Percentiles rank a stretch among this genome's conserved stretches.
Evolutionary conservation across 2,329 filamentous ascomycete genomes (phyloP).

Genomic region (Cordyceps militaris): DNA sequence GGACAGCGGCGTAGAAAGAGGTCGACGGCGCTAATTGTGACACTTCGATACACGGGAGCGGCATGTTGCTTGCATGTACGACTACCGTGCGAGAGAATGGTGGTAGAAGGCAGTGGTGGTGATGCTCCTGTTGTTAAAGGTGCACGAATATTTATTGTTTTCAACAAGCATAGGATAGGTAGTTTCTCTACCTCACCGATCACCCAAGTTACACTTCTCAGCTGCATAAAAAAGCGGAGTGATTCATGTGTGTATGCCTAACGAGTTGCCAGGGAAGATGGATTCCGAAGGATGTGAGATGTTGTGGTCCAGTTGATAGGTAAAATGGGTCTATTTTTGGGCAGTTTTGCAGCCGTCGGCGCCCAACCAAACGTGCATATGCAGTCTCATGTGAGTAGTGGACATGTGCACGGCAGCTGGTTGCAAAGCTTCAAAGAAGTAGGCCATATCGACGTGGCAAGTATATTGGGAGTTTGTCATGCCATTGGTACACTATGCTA

Average conservation of each 20-base stretch:
- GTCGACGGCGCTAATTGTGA: conserved; percentile 70
- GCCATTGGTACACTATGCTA: conserved; percentile 3
- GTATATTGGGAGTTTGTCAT: background rate
- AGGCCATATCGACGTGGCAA: background rate
- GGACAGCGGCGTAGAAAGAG: conserved; percentile 75
- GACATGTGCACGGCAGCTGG: background rate
- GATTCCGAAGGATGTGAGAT: background rate
- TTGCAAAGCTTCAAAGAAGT: background rate
- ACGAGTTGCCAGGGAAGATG: background rate
- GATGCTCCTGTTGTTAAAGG: background rate
- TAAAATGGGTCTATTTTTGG: conserved; percentile 9
- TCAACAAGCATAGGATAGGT: background rate
- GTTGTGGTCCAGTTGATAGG: conserved; percentile 5
- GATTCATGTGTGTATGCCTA: conserved; percentile 5
- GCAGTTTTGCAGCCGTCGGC: conserved; percentile 7
- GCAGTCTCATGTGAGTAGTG: background rate
- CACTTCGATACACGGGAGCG: conserved; percentile 54
- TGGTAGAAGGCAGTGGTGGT: background rate
- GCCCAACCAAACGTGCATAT: background rate
- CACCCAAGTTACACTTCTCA: background rate
- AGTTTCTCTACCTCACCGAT: background rate
- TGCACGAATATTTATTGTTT: background rate
- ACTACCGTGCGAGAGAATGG: background rate
- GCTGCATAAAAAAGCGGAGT: conserved; percentile 11
- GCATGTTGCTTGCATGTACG: conserved; percentile 22